Evolutionary conservation across 352 stramenopile species (phyloP).

Genomic region (Thraustotheca clavata): DNA sequence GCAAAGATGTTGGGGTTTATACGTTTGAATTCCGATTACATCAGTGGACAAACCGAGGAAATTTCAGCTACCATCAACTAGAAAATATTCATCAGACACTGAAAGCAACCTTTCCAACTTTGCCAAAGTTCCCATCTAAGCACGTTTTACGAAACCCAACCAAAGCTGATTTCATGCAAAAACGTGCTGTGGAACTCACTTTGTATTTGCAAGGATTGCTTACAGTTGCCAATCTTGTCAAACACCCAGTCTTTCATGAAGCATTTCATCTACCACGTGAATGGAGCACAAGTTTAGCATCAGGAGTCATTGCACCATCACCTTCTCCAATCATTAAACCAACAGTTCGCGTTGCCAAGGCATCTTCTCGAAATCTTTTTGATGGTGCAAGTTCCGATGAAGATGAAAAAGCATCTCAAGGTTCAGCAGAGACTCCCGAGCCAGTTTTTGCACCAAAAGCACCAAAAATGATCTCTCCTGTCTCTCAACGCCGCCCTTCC

Average conservation of each 20-base stretch:
- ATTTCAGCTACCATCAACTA: constrained; percentile 60
- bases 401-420: background rate
- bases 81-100: constrained; percentile 59
- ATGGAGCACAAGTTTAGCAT: background rate
- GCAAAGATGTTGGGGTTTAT: constrained; percentile 56
- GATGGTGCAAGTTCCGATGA: background rate
- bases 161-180: constrained; percentile 80
- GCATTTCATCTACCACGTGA: constrained; percentile 40
- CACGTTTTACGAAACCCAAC: constrained; percentile 65
- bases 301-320: background rate
- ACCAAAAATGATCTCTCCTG: background rate
- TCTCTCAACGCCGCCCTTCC: background rate
- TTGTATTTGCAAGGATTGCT: constrained; percentile 67
- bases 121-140: constrained; percentile 76
- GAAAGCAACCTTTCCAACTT: constrained; percentile 24
- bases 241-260: constrained; percentile 53
- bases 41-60: constrained; percentile 41
- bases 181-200: constrained; percentile 69
- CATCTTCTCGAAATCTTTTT: background rate
- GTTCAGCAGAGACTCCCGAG: constrained; percentile 8
- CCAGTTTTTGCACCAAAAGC: constrained; percentile 7
- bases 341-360: background rate
- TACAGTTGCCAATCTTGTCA: constrained; percentile 34
- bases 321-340: background rate
- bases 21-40: constrained; percentile 46